Evolutionary conservation across 1,284 basidiomycete species (phyloP), one percentile per base, ranked within the genome.

Genomic region (Fomitopsis palustris): DNA sequence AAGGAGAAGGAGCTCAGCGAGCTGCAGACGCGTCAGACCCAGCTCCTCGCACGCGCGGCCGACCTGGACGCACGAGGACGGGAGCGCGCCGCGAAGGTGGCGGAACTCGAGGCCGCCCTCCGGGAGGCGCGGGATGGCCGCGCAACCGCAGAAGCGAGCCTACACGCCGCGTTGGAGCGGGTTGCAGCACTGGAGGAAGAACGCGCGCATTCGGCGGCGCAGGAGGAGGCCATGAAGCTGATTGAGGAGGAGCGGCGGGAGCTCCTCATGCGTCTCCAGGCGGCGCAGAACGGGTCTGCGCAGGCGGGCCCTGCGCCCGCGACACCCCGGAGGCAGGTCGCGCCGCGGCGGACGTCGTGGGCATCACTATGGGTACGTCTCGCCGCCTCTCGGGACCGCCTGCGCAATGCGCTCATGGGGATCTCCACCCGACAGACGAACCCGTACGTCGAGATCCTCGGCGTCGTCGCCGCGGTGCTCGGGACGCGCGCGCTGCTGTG

Each of bases 401-500:
- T 47, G 45, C 27, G 25, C 45, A 3, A 4, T 2, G 25, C 45
- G 27, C 45, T 47, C 45, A 47, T 25, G 25, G 25, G 27, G 19
- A 27, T 25, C 16, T 9, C 12, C 45, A 25, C 45, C 27, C 45
- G 45, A 47, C 49, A 52, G 49, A 23, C 31, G 29, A 52, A 52
- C 21, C 49, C 31, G 49, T 52, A 52, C 19, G 49, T 52, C 49
- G 49, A 52, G 31, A 52, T 52, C 49, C 33, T 52, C 31, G 49
- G 49, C 12, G 49, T 52, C 31, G 33, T 52, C n/a, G 49, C 49
- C 7, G 49, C 49, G 7, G 49, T 52, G 31, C 29, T 52, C 6
- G 49, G 49, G 9, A 52, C 49, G 8, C 49, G 49, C 49, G 49
- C 49, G 31, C 49, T 52, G 33, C 49, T 52, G 49, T 52, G 49